These are phyloP conservation scores for Aspergillus pseudoglaucus DNA, from an alignment of 2,329 filamentous ascomycete species.

Conservation along the genomic window DNA sequence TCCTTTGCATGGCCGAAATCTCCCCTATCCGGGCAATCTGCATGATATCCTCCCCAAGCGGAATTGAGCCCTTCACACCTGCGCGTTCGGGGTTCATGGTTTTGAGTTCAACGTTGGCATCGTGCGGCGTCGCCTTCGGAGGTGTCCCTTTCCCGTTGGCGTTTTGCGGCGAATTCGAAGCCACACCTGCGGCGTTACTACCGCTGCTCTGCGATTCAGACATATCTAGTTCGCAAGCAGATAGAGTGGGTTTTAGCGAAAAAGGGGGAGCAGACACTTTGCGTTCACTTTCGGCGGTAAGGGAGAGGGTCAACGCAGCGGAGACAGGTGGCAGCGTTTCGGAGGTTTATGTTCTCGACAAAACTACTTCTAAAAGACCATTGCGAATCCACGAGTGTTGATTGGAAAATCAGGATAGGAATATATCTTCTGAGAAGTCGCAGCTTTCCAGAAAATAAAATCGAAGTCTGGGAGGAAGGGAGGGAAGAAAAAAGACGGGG, in stretches of 20 bases:
- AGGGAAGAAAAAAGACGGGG: constrained; percentile 2
- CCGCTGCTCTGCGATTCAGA: constrained; percentile 18
- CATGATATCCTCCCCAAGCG: constrained; percentile 77
- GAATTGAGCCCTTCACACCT: constrained; percentile 29
- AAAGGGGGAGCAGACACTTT: neutral
- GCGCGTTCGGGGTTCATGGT: constrained; percentile 24
- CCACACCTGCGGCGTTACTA: constrained; percentile 17
- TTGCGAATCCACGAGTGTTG: constrained; percentile 5
- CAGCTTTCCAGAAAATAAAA: neutral
- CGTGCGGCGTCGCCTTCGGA: constrained; percentile 25
- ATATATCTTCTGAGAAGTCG: neutral
- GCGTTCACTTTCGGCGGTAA: neutral
- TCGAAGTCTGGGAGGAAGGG: neutral
- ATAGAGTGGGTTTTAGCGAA: neutral
- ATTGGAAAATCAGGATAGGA: neutral
- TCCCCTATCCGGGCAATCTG: constrained; percentile 87
- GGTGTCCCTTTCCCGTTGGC: constrained; percentile 27
- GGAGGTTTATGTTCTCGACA: constrained; percentile 6
- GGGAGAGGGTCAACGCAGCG: constrained; percentile 1
- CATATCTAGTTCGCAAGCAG: constrained; percentile 11
- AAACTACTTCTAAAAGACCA: constrained; percentile 8
- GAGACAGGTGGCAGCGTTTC: constrained; percentile 2
- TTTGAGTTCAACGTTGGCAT: constrained; percentile 35
- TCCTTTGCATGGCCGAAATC: constrained; percentile 74
- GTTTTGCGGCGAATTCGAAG: constrained; percentile 18